Evolutionary conservation across 129 eudicot genomes (phyloP).

Genomic region (Calendula officinalis): DNA sequence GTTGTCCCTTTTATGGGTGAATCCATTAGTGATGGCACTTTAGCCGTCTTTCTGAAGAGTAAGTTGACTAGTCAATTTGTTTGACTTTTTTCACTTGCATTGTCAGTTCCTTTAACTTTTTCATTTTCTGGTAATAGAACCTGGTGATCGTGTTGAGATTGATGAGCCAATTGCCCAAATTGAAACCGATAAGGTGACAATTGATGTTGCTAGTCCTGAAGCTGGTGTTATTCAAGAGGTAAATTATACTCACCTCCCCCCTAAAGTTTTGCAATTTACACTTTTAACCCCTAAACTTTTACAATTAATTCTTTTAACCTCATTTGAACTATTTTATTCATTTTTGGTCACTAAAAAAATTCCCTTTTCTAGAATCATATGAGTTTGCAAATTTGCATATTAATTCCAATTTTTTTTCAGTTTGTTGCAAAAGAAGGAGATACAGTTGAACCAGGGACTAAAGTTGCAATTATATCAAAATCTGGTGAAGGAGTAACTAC

Average conservation of each 20-base stretch:
- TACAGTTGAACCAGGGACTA: constrained; percentile 61
- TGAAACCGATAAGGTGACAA: constrained; percentile 75
- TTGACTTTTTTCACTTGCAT: constrained; percentile 9
- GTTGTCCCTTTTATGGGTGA: constrained; percentile 75
- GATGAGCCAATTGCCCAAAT: constrained; percentile 74
- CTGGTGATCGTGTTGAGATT: constrained; percentile 57
- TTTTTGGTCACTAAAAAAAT: not conserved
- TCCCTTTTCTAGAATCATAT: not conserved
- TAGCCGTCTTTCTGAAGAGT: constrained; percentile 58
- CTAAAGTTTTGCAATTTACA: not conserved
- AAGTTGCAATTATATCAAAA: constrained; percentile 54
- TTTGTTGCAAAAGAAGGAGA: constrained; percentile 69
- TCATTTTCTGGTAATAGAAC: constrained; percentile 39
- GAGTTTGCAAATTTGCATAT: not conserved
- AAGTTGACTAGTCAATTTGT: constrained; percentile 28
- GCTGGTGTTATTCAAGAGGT: constrained; percentile 60
- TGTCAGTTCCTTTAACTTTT: not conserved
- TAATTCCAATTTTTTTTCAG: constrained; percentile 19
- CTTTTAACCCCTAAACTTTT: not conserved
- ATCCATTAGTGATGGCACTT: constrained; percentile 64
- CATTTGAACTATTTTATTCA: not conserved
- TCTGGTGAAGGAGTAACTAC: constrained; percentile 48
- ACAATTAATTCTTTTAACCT: not conserved
- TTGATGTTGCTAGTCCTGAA: constrained; percentile 70
- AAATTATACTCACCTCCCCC: not conserved